Evolutionary conservation across 2,329 filamentous ascomycete species (phyloP).

Genomic region (Cryphonectria nitschkei): DNA sequence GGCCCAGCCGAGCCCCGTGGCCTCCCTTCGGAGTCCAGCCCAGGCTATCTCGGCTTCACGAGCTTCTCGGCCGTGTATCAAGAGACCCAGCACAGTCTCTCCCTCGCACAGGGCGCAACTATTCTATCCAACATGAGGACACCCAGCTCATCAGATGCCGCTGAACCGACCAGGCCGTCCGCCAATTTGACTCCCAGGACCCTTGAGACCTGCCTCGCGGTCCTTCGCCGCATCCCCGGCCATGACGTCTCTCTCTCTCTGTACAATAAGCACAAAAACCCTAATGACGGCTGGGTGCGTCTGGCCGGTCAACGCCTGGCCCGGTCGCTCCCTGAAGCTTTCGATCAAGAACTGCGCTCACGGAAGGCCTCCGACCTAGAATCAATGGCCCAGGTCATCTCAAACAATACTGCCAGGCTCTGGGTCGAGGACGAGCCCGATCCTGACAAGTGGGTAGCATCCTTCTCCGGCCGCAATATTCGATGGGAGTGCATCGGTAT

Average conservation of each 20-base stretch:
- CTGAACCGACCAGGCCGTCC: neutral
- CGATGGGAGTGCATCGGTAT: conserved; percentile 50
- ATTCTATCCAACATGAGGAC: conserved; percentile 2
- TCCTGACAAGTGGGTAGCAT: conserved; percentile 43
- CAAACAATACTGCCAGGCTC: conserved; percentile 42
- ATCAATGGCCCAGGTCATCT: conserved; percentile 42
- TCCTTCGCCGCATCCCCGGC: conserved; percentile 43
- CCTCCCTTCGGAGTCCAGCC: conserved; percentile 22
- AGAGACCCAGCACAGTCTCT: conserved; percentile 46
- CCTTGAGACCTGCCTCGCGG: conserved; percentile 43
- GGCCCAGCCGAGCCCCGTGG: conserved; percentile 6
- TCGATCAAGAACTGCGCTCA: conserved; percentile 37
- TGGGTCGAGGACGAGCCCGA: conserved; percentile 41
- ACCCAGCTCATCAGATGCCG: neutral
- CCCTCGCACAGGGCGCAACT: conserved; percentile 36
- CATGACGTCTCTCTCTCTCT: conserved; percentile 32
- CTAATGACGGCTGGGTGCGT: conserved; percentile 40
- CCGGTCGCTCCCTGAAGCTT: conserved; percentile 39
- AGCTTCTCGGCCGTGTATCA: conserved; percentile 48
- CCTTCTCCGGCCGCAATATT: conserved; percentile 43
- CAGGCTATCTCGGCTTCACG: conserved; percentile 51
- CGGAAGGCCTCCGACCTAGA: conserved; percentile 39
- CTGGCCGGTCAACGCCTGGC: conserved; percentile 37
- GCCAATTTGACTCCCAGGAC: conserved; percentile 32
- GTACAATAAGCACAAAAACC: conserved; percentile 31